These are phyloP conservation scores for Cladorrhinum sp. DNA, from an alignment of 2,329 filamentous ascomycete species.

Conservation along the genomic window DNA sequence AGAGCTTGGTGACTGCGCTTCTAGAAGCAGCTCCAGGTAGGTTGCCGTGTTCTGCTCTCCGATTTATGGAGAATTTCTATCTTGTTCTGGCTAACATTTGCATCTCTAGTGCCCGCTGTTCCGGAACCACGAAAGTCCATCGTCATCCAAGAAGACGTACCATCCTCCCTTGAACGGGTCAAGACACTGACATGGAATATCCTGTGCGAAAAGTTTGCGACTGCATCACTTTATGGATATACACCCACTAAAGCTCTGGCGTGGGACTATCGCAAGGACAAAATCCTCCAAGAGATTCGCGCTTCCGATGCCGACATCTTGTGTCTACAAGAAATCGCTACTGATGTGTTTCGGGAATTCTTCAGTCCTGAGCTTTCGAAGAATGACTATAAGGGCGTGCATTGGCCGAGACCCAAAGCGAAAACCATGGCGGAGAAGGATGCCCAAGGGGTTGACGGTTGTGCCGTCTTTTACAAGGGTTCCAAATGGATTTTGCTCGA, in stretches of 20 bases:
- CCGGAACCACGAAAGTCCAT: slow-evolving; percentile 76
- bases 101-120: slow-evolving; percentile 64
- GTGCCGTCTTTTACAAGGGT: slow-evolving; percentile 93
- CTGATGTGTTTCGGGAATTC: slow-evolving; percentile 86
- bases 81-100: slow-evolving; percentile 23
- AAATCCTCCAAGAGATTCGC: slow-evolving; percentile 79
- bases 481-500: slow-evolving; percentile 92
- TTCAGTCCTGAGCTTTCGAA: slow-evolving; percentile 84
- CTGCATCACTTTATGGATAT: slow-evolving; percentile 81
- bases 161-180: slow-evolving; percentile 63
- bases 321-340: slow-evolving; percentile 90
- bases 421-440: slow-evolving; percentile 91
- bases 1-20: slow-evolving; percentile 76
- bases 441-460: slow-evolving; percentile 87
- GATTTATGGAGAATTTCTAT: too few species aligned
- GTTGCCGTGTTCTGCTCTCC: too few species aligned
- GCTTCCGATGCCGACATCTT: slow-evolving; percentile 82
- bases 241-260: slow-evolving; percentile 75
- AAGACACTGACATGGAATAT: slow-evolving; percentile 94
- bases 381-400: slow-evolving; percentile 88
- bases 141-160: slow-evolving; percentile 67
- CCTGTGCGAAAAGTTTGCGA: slow-evolving; percentile 90
- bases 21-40: slow-evolving; percentile 82
- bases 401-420: slow-evolving; percentile 85
- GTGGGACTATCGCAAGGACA: slow-evolving; percentile 83